These are phyloP conservation scores for Ambrosia trifida DNA, from an alignment of 129 eudicot genomes.

Conservation along the genomic window DNA sequence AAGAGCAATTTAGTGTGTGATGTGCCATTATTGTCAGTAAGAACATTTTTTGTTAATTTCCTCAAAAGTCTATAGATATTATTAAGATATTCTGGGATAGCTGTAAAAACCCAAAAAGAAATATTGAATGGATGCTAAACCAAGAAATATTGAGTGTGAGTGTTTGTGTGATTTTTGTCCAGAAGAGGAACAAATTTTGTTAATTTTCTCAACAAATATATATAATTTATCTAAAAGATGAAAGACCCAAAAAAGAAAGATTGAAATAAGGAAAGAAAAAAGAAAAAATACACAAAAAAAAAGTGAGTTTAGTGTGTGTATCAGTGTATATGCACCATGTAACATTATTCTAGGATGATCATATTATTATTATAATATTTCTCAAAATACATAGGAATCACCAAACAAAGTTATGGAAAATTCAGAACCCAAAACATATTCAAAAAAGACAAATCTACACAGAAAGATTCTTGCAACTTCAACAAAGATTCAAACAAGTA, in stretches of 20 bases:
- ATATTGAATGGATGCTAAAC: neutral
- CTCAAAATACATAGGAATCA: neutral
- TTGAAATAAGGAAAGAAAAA: neutral
- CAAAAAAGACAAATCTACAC: neutral
- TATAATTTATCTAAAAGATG: neutral
- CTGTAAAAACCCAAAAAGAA: neutral
- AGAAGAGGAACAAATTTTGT: conserved; percentile 2
- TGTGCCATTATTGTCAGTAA: conserved; percentile 50
- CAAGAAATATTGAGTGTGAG: neutral
- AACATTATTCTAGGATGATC: neutral
- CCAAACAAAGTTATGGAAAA: neutral
- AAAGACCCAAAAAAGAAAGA: neutral
- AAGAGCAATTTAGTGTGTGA: neutral
- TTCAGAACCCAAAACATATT: neutral
- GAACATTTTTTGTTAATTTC: conserved; percentile 23
- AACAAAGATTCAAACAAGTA: neutral
- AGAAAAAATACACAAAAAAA: conserved; percentile 13
- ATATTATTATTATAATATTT: neutral
- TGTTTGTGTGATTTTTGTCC: conserved; percentile 9
- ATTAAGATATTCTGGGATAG: neutral
- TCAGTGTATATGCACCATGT: neutral
- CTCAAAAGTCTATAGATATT: neutral
- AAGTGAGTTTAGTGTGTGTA: conserved; percentile 18
- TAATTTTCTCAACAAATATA: neutral
- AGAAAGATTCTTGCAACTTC: neutral